A percentile compares a stretch with the other conserved stretches of the same genome.
Evolutionary conservation across 495 filamentous ascomycete species (phyloP).

Genomic region (Aspergillus asperescens): DNA sequence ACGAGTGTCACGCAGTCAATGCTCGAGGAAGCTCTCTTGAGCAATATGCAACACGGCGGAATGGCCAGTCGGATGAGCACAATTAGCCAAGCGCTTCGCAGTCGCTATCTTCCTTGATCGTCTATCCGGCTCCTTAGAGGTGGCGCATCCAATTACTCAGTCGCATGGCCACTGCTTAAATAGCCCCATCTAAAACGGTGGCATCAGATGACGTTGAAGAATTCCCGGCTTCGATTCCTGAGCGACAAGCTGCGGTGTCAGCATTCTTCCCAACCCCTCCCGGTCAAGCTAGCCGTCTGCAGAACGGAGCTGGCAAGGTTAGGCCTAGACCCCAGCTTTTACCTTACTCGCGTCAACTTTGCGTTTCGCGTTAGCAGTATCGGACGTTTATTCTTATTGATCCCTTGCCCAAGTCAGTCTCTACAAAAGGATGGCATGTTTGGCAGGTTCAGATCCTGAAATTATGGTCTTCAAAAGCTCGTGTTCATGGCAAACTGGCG

Average conservation of each 20-base stretch:
- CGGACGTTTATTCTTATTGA: background rate
- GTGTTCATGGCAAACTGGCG: constrained; percentile 5
- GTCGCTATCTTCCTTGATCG: constrained; percentile 37
- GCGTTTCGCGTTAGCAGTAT: background rate
- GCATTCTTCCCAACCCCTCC: background rate
- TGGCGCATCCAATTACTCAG: background rate
- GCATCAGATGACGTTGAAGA: background rate
- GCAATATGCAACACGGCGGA: constrained; percentile 78
- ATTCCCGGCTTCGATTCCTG: background rate
- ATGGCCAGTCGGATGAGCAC: constrained; percentile 88
- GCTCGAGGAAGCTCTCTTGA: constrained; percentile 86
- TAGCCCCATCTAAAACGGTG: too few species aligned
- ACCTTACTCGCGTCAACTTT: background rate
- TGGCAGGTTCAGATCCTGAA: background rate
- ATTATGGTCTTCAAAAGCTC: background rate
- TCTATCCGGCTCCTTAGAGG: background rate
- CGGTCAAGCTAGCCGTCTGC: background rate
- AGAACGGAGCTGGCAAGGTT: background rate
- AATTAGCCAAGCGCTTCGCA: constrained; percentile 62
- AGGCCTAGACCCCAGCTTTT: background rate
- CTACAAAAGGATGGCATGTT: background rate
- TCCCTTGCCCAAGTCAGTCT: background rate
- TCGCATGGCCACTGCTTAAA: too few species aligned
- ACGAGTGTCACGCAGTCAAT: constrained; percentile 91
- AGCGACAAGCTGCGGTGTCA: background rate